Evolutionary conservation across 1,284 basidiomycete species (phyloP).

Genomic region (Austroboletus olivaceoglutinosus): DNA sequence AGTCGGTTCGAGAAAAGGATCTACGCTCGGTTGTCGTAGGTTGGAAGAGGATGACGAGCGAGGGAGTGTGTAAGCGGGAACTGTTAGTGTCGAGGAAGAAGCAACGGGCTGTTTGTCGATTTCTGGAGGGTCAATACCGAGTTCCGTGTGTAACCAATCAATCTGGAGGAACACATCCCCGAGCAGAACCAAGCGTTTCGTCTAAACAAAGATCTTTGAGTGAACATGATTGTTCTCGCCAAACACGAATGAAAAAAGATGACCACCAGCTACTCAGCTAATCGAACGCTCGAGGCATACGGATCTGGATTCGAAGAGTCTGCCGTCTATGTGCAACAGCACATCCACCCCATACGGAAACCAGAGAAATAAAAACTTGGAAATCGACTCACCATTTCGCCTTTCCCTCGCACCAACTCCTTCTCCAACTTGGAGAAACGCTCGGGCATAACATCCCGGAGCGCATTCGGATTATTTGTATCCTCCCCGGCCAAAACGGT

Average conservation of each 20-base stretch:
- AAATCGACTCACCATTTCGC: conserved; percentile 62
- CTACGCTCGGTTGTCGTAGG: conserved; percentile 31
- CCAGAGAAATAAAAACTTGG: neutral
- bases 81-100: conserved; percentile 40
- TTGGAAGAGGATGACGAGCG: conserved; percentile 41
- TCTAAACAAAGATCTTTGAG: conserved; percentile 37
- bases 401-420: conserved; percentile 75
- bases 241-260: neutral
- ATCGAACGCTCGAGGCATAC: no score
- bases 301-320: no score
- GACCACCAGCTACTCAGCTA: no score
- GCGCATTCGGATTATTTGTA: conserved; percentile 39
- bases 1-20: conserved; percentile 50
- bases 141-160: conserved; percentile 76
- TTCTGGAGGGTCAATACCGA: conserved; percentile 63
- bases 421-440: conserved; percentile 76
- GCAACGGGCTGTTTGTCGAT: conserved; percentile 38
- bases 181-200: conserved; percentile 66
- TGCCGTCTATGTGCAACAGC: no score
- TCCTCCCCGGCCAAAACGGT: conserved; percentile 43
- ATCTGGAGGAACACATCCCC: conserved; percentile 65
- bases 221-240: neutral
- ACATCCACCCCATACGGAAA: neutral
- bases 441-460: conserved; percentile 72
- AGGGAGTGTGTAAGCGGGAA: conserved; percentile 34